Evolutionary conservation across 805 yeast genomes (phyloP), one percentile per base, ranked within the genome.

Genomic region (Kodamaea kakaduensis): DNA sequence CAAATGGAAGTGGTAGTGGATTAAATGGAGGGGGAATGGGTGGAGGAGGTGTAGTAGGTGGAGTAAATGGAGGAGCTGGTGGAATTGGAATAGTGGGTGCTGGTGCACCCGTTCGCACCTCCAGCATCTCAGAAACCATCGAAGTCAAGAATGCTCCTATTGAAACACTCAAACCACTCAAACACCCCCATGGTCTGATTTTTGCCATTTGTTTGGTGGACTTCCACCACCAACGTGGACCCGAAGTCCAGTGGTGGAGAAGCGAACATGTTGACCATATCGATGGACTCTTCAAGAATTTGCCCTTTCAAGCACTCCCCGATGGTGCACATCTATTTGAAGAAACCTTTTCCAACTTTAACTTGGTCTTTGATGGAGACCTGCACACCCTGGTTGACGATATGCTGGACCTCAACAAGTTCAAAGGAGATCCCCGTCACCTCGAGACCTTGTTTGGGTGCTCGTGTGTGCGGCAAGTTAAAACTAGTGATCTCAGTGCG

Each of bases 291-390:
- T 93, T 96, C 89, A 88, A 93, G 8, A 78, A 81, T 50, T 60
- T 93, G 26, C 94, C 98, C 3, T 93, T 93, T 52, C 97, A 89
- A 54, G 95, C 96, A 1, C 64, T 93, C 15, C 97, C 98, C 0
- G 98, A 93, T 59, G 97, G 97, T 4, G 81, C 94, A 2, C 98
- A 93, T 56, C 71, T 89, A 15, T 90, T 81, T 53, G 95, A 88
- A 54, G 97, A 93, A 57, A 88, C 95, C 1, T 87, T 89, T 52
- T 81, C 95, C 16, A 86, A 86, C 53, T 90, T 90, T 61, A 89
- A 95, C 16, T 63, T 90, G 28, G 71, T 83, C 5, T 84, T 78
- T 52, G 87, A 87, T 54, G 77, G 76, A 34, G 59, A 64, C 17
- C 59, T 58, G 19, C 59, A 66, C 14, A 48, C 48, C 17, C 66